Conservation (phyloP, 805 yeast genomes). For the Wickerhamomyces chambardii region DNA sequence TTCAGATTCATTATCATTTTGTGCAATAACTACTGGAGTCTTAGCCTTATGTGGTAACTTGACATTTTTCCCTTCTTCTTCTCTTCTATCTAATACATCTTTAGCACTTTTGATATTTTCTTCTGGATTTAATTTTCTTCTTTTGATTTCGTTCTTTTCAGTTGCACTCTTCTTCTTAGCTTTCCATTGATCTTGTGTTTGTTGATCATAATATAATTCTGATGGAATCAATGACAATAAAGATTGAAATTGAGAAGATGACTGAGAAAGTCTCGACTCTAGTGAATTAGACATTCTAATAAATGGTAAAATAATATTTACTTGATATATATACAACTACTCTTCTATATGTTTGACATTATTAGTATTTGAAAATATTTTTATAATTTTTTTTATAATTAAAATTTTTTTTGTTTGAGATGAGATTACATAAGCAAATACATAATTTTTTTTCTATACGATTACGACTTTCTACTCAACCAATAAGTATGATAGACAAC, state of each 20-base stretch:
- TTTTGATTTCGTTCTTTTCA: slow-evolving; percentile 51
- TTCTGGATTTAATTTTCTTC: slow-evolving; percentile 68
- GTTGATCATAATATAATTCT: slow-evolving; percentile 87
- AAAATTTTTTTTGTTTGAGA: no score
- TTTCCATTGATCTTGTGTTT: slow-evolving; percentile 85
- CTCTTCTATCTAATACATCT: slow-evolving; percentile 48
- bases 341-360: no score
- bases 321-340: no score
- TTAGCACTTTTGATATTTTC: slow-evolving; percentile 47
- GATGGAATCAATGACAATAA: slow-evolving; percentile 88
- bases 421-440: no score
- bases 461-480: no score
- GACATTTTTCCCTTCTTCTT: slow-evolving; percentile 40
- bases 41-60: slow-evolving; percentile 26
- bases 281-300: not conserved
- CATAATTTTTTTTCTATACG: no score
- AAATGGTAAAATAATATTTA: no score
- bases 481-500: no score
- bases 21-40: slow-evolving; percentile 4
- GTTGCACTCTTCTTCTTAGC: slow-evolving; percentile 67
- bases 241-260: slow-evolving; percentile 77
- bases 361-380: no score
- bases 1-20: slow-evolving; percentile 11
- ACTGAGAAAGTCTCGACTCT: not conserved
- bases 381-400: no score